Evolutionary conservation across 495 filamentous ascomycete genomes (phyloP).

Genomic region (Podospora conica): DNA sequence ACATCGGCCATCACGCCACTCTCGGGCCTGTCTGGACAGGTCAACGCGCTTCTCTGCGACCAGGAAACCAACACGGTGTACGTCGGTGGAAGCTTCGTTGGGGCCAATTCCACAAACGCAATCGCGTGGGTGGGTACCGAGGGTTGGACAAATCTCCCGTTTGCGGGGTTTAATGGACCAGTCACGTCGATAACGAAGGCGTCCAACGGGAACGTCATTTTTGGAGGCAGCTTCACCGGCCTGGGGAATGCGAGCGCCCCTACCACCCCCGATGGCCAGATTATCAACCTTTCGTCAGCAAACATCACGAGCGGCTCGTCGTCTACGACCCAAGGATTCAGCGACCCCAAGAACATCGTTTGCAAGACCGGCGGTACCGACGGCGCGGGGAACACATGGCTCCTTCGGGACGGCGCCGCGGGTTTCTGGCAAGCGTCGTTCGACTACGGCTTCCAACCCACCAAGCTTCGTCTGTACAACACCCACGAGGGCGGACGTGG

Average conservation of each 20-base stretch:
- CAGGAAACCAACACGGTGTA: slow-evolving; percentile 76
- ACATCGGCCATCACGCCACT: slow-evolving; percentile 62
- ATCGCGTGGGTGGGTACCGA: slow-evolving; percentile 69
- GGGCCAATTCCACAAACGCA: slow-evolving; percentile 77
- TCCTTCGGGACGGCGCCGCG: slow-evolving; percentile 69
- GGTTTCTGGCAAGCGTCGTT: slow-evolving; percentile 85
- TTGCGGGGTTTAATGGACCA: slow-evolving; percentile 91
- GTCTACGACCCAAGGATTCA: slow-evolving; percentile 57
- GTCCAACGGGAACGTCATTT: slow-evolving; percentile 76
- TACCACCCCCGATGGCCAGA: slow-evolving; percentile 56
- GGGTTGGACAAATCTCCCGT: slow-evolving; percentile 81
- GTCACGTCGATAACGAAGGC: slow-evolving; percentile 79
- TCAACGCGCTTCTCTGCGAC: slow-evolving; percentile 79
- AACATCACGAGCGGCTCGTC: slow-evolving; percentile 61
- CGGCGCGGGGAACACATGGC: slow-evolving; percentile 71
- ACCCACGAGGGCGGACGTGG: slow-evolving; percentile 80
- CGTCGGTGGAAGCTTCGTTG: slow-evolving; percentile 79
- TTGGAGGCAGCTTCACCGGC: slow-evolving; percentile 86
- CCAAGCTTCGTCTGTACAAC: slow-evolving; percentile 84
- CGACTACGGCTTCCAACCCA: slow-evolving; percentile 73
- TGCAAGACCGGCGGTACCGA: slow-evolving; percentile 65
- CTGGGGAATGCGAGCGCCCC: slow-evolving; percentile 71
- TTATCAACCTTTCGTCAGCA: slow-evolving; percentile 76
- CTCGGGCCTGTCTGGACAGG: slow-evolving; percentile 71
- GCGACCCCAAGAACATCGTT: slow-evolving; percentile 74